These are phyloP conservation scores for Acmispon strigosus DNA, from an alignment of 306 rosid species.

Conservation along the genomic window DNA sequence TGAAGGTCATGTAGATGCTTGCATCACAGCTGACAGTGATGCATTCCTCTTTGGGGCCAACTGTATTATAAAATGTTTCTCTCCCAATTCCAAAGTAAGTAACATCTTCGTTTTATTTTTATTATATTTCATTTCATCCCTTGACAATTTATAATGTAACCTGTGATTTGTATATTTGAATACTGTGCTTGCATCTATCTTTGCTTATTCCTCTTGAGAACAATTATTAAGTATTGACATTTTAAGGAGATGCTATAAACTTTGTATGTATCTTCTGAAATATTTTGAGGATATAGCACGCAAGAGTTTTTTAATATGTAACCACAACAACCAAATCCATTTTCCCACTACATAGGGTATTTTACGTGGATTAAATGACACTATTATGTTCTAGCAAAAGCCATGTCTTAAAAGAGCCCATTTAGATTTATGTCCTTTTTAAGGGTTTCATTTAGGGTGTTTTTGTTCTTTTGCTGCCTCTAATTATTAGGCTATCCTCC, in stretches of 20 bases:
- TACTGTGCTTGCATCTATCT: background rate
- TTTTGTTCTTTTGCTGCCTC: no score
- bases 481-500: no score
- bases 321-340: no score
- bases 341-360: no score
- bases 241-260: no score
- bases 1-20: constrained; percentile 83
- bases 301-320: no score
- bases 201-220: background rate
- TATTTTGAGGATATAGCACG: no score
- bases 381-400: no score
- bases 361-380: no score
- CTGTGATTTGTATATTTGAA: background rate
- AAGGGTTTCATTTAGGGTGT: background rate
- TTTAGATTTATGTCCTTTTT: background rate
- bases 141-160: background rate
- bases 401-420: no score
- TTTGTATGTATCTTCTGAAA: no score
- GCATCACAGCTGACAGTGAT: constrained; percentile 86
- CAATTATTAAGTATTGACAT: no score
- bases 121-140: background rate
- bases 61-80: constrained; percentile 61
- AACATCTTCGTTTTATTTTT: background rate
- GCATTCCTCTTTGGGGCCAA: constrained; percentile 86
- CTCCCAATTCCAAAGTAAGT: constrained; percentile 61